phyloP scores from a whole-genome alignment of 768 basidiomycete species.

The Mycena galopus region DNA sequence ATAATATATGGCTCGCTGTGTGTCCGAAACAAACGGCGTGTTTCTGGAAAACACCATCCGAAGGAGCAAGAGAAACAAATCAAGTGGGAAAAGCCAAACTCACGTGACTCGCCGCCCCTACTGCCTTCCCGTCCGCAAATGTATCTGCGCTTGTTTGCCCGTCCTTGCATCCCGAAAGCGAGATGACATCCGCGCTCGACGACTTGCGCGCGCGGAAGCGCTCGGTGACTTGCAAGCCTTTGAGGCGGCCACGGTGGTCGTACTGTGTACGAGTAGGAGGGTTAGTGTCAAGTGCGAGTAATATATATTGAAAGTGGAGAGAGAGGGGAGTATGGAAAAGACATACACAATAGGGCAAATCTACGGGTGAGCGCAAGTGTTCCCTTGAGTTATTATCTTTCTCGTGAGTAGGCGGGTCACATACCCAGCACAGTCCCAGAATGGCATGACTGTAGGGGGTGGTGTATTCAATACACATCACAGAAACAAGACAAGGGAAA shows the following conservation, averaged over 20 bases:
- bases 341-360: conserved; percentile 64
- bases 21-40: no score
- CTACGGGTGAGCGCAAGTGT: conserved; percentile 38
- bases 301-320: no score
- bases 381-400: no score
- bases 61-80: no score
- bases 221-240: conserved; percentile 55
- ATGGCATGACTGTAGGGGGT: conserved; percentile 58
- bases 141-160: conserved; percentile 82
- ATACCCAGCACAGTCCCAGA: conserved; percentile 67
- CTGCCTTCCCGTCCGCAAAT: conserved; percentile 69
- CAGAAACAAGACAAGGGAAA: neutral
- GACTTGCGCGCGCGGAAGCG: conserved; percentile 56
- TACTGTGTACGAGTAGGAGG: conserved; percentile 59
- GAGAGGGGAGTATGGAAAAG: neutral
- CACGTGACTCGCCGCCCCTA: conserved; percentile 87
- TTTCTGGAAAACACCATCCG: no score
- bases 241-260: conserved; percentile 68
- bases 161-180: conserved; percentile 80
- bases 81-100: no score
- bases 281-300: neutral
- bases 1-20: no score
- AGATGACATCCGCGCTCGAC: conserved; percentile 85
- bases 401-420: no score
- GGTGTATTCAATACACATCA: neutral